Evolutionary conservation across 768 basidiomycete species (phyloP).

Genomic region (Mycena vulgaris): DNA sequence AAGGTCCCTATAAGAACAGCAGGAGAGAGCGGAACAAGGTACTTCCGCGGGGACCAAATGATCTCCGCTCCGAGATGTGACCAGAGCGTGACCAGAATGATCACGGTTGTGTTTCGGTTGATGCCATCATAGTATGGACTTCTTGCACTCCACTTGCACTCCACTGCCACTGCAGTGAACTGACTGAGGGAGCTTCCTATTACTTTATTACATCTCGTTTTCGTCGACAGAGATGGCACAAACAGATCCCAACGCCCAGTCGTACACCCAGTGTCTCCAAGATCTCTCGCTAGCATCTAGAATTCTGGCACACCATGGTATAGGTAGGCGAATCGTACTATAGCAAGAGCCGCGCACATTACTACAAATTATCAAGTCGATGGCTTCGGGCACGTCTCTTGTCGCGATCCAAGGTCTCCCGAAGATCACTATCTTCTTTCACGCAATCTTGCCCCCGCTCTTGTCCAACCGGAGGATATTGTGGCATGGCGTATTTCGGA

Average conservation of each 20-base stretch:
- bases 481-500: conserved; percentile 36
- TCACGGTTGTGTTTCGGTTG: no score
- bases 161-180: no score
- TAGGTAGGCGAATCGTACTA: conserved; percentile 12
- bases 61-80: no score
- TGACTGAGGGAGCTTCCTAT: no score
- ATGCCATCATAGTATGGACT: no score
- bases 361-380: conserved; percentile 20
- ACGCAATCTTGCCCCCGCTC: conserved; percentile 35
- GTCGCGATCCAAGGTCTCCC: conserved; percentile 38
- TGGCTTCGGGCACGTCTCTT: conserved; percentile 39
- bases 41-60: neutral
- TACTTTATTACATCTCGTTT: no score
- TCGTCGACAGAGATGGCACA: neutral
- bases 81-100: no score
- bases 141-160: no score
- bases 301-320: conserved; percentile 36
- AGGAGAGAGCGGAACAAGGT: neutral
- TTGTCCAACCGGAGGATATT: conserved; percentile 32
- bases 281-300: conserved; percentile 36
- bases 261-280: conserved; percentile 13
- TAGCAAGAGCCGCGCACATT: neutral
- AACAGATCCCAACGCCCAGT: neutral
- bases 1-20: neutral
- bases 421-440: conserved; percentile 37